Evolutionary conservation across 139 green algal species (phyloP), one percentile per base, ranked within the genome.

Genomic region (Chlorella ohadii): DNA sequence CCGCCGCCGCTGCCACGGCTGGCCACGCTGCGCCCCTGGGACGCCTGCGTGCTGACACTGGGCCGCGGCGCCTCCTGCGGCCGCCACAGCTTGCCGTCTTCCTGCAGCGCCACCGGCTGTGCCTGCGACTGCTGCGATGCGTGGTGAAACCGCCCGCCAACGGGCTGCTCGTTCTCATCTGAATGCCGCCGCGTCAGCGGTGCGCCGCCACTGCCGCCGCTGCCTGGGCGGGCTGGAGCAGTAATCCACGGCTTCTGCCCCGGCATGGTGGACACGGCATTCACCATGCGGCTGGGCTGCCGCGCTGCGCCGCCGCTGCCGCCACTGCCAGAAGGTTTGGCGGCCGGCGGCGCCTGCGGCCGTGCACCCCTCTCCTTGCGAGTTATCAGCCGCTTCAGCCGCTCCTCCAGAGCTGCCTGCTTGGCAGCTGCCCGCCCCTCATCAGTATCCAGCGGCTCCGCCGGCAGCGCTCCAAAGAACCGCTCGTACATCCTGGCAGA

Each of bases 191-290:
- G 65, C 13, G 20, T 38, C 11, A 63, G 25, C 23, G 34, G 23
- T 9, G 23, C 9, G 36, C 36, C 38, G 12, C 22, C 38, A n/a
- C n/a, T n/a, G 27, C 25, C 41, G 22, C 39, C 47, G 28, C 28
- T n/a, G 17, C 47, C 39, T 59, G 51, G 51, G 51, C 51, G 51
- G 11, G 51, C 12, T 13, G 51, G 51, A 2, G 51, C 51, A 13
- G 51, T 22, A 13, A 59, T 59, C 25, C 27, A 61, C 39, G 28
- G n/a, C 63, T 83, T 73, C 36, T 55, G 27, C 1, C 61, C 78
- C 16, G 78, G 63, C 59, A 89, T 59, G 39, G 81, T 89, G 74
- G 65, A 82, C 20, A 87, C 68, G 4, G 86, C 74, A 39, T 87
- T 89, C 27, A 87, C 64, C 41, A 89, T 47, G 20, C 72, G 71